Percentiles rank a stretch among this genome's conserved stretches.
Evolutionary conservation across 2,329 filamentous ascomycete species (phyloP).

Genomic region (Pseudocercospora fuligena): DNA sequence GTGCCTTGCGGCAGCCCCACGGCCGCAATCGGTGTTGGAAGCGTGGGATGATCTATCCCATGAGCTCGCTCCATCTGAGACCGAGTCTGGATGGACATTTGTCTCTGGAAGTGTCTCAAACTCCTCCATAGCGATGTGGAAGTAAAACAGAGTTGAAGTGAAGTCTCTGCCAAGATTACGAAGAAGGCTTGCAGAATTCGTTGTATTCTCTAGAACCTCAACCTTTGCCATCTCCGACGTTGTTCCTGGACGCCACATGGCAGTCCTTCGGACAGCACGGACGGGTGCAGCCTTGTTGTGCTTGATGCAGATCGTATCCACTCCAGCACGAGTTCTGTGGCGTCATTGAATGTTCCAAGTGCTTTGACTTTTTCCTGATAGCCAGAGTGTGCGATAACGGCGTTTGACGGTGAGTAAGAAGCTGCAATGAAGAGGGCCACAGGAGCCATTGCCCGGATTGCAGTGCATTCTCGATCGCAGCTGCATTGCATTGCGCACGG

Average conservation of each 20-base stretch:
- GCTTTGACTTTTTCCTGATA: conserved; percentile 2
- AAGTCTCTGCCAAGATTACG: neutral
- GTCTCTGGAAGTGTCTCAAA: neutral
- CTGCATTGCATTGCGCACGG: neutral
- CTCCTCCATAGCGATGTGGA: neutral
- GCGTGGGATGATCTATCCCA: conserved; percentile 3
- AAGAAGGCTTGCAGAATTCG: neutral
- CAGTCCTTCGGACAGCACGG: neutral
- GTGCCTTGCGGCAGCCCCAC: neutral
- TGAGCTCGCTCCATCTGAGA: neutral
- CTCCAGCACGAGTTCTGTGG: neutral
- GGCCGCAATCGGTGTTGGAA: conserved; percentile 8
- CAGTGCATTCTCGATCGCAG: neutral
- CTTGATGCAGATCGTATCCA: conserved; percentile 4
- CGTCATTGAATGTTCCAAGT: neutral
- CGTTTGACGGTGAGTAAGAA: neutral
- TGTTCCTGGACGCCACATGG: conserved; percentile 8
- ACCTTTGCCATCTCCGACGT: neutral
- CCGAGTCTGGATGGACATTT: neutral
- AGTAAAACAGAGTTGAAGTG: neutral
- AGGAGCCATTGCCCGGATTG: neutral
- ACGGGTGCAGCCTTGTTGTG: neutral
- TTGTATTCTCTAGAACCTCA: neutral
- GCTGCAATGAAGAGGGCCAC: neutral
- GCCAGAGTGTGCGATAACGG: neutral